Base-by-base conservation (phyloP, 2,329 filamentous ascomycete species). In the Ophioceras dolichostomum region DNA sequence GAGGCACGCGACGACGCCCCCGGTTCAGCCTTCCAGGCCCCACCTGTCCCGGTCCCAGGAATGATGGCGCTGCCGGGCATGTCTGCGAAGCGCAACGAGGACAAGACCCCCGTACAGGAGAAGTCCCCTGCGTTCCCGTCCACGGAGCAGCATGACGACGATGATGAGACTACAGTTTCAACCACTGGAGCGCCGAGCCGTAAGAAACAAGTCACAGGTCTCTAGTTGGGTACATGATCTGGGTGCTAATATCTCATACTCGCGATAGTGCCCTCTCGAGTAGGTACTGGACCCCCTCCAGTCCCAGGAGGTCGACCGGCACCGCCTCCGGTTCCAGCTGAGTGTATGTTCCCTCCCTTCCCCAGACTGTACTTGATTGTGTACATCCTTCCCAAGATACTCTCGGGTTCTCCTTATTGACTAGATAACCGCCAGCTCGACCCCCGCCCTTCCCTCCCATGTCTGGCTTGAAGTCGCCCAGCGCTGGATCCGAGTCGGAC, bases 401-500 rank as follows among this genome's bases (percentile, higher is more conserved):
- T 30, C 12, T 20, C 13, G 26, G 10, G 7, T 10, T 4, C 14
- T n/a, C n/a, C n/a, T n/a, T n/a, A n/a, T n/a, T 21, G 4, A 8
- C 7, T 21, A 14, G 13, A 7, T 21, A 8, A 18, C 29, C 19
- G 18, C 20, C 48, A 86, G 81, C 73, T 48, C 81, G 79, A 34
- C 75, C 79, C 32, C 64, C 68, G 2, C 73, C 73, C 34, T 64
- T 65, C 24, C 64, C 64, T 29, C 65, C 71, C 21, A 24, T 46
- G 28, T 61, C 68, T 26, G 63, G 65, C 31, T 53, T 73, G 13
- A 65, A 70, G 34, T 83, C 83, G 29, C 78, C 77, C 32, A 85
- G 78, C 40, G 71, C 81, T 42, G 87, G 86, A 21, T 93, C 86
- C 2, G 84, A 83, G 54, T 91, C 88, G 31, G 88, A 93, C 48